Percentiles rank a stretch among this genome's conserved stretches.
Evolutionary conservation across 1,139 yeast genomes (phyloP).

Genomic region (Pneumocystis sp.): DNA sequence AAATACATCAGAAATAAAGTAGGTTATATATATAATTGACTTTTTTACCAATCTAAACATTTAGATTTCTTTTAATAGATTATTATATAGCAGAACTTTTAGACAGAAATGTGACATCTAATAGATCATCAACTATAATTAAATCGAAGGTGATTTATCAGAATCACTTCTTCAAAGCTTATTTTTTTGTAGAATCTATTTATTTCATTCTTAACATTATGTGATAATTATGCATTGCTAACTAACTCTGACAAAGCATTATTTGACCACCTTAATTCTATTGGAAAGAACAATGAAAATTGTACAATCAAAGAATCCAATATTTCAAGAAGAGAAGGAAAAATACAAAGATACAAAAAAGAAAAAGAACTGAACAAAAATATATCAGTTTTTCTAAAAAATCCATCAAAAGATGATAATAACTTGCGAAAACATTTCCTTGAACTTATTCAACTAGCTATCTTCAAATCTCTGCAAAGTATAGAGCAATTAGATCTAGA

Average conservation of each 20-base stretch:
- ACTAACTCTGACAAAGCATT: conserved; percentile 6
- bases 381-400: conserved; percentile 24
- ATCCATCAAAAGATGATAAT: conserved; percentile 42
- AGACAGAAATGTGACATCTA: conserved; percentile 14
- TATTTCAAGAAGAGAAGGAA: conserved; percentile 44
- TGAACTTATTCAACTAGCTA: conserved; percentile 39
- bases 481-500: conserved; percentile 47
- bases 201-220: conserved; percentile 17
- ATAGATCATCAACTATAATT: conserved; percentile 1
- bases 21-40: conserved; percentile 12
- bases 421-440: conserved; percentile 34
- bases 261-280: conserved; percentile 6
- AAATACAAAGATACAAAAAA: conserved; percentile 50
- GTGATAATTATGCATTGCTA: conserved; percentile 14
- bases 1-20: conserved; percentile 39
- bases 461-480: conserved; percentile 38
- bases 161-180: conserved; percentile 15
- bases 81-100: conserved; percentile 33
- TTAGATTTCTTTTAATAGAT: conserved; percentile 27
- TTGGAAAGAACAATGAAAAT: conserved; percentile 2
- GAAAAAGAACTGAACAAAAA: conserved; percentile 41
- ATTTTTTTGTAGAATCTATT: conserved; percentile 16
- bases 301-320: conserved; percentile 31
- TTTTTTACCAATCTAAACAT: not conserved
- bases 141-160: conserved; percentile 12